Conservation (phyloP, 306 rosid species). For the Cicer chorassanicum region DNA sequence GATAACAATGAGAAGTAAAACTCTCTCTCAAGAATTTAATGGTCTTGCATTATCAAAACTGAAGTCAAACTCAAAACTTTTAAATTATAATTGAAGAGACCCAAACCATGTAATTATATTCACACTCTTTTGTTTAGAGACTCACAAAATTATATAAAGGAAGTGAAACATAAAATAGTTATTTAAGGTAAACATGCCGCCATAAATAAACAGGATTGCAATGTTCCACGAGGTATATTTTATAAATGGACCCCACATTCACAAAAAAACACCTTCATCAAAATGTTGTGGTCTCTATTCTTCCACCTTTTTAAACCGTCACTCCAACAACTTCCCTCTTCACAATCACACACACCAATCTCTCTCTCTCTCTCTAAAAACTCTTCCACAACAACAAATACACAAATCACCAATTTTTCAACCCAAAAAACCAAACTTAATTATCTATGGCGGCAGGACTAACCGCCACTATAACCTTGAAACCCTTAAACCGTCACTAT, state of each 20-base stretch:
- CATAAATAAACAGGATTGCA: too few species aligned
- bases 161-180: too few species aligned
- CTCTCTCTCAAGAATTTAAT: too few species aligned
- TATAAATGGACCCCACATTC: background rate
- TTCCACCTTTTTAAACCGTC: slow-evolving; percentile 12
- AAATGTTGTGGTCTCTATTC: background rate
- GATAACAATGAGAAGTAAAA: too few species aligned
- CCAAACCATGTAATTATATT: too few species aligned
- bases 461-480: slow-evolving; percentile 59
- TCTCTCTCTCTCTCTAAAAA: background rate
- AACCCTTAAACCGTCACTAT: slow-evolving; percentile 56
- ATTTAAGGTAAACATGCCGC: too few species aligned
- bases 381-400: background rate
- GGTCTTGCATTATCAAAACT: too few species aligned
- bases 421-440: background rate
- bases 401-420: background rate
- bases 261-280: slow-evolving; percentile 7
- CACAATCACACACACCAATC: background rate
- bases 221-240: background rate
- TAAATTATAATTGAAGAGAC: too few species aligned
- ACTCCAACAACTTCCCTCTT: background rate
- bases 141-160: too few species aligned
- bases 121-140: too few species aligned
- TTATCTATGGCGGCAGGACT: slow-evolving; percentile 77
- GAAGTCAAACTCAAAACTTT: too few species aligned